These are phyloP conservation scores for Dendrocalamus latiflorus DNA, from an alignment of 202 grass and related monocot genomes.

Conservation along the genomic window DNA sequence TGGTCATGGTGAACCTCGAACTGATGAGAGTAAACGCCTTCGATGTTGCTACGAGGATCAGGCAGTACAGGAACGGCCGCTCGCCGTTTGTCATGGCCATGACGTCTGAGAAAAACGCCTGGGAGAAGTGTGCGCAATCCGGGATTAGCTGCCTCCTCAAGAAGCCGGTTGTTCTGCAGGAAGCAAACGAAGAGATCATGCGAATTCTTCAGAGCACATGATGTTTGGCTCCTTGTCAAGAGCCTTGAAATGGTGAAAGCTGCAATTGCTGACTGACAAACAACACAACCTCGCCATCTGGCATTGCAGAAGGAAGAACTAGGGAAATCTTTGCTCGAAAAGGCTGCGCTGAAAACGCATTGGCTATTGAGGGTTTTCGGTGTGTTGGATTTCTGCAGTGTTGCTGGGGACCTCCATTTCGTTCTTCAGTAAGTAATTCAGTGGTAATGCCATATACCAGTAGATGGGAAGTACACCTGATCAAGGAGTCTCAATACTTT, in stretches of 20 bases:
- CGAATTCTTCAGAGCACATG: conserved; percentile 49
- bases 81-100: conserved; percentile 56
- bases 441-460: background rate
- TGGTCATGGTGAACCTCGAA: conserved; percentile 55
- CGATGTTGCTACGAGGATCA: conserved; percentile 45
- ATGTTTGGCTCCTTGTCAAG: background rate
- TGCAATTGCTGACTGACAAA: background rate
- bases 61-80: conserved; percentile 36
- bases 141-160: conserved; percentile 57
- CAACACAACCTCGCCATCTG: background rate
- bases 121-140: conserved; percentile 50
- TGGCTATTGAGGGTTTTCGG: background rate
- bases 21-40: conserved; percentile 33
- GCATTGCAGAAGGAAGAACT: background rate
- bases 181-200: conserved; percentile 49
- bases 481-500: background rate
- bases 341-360: background rate
- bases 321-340: background rate
- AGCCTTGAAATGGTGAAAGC: background rate
- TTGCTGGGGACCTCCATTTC: background rate
- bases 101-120: conserved; percentile 32
- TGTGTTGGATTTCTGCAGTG: background rate
- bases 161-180: conserved; percentile 44
- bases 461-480: background rate
- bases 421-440: background rate